Evolutionary conservation across 495 filamentous ascomycete genomes (phyloP).

Genomic region (Jackrogersella minutella): DNA sequence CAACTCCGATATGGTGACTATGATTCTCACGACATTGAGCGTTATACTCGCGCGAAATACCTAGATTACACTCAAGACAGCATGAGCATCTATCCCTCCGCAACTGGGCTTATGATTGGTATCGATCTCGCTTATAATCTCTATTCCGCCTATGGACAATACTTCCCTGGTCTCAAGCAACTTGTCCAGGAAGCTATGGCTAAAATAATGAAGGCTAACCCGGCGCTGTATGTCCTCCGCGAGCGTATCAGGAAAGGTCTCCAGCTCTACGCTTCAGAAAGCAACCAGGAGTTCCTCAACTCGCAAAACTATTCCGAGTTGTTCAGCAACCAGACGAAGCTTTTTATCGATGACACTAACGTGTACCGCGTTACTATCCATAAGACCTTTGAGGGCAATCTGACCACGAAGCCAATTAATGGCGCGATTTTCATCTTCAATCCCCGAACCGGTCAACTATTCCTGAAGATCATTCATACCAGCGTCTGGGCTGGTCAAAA

Average conservation of each 20-base stretch:
- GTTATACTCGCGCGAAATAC: conserved; percentile 98
- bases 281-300: conserved; percentile 99
- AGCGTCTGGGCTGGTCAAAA: conserved; percentile 99
- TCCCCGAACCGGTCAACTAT: conserved; percentile 94
- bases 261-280: conserved; percentile 97
- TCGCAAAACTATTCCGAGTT: conserved; percentile 99
- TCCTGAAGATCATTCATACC: conserved; percentile 99
- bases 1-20: conserved; percentile 99
- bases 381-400: conserved; percentile 99
- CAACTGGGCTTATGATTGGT: conserved; percentile 97
- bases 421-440: conserved; percentile 99
- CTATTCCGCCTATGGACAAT: conserved; percentile 97
- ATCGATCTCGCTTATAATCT: conserved; percentile 98
- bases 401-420: conserved; percentile 99
- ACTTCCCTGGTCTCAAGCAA: conserved; percentile 98
- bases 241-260: conserved; percentile 99
- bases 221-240: conserved; percentile 92
- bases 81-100: conserved; percentile 98
- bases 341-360: conserved; percentile 99
- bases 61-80: conserved; percentile 99
- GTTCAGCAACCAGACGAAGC: conserved; percentile 98
- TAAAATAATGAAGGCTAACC: conserved; percentile 99
- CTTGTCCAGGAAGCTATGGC: conserved; percentile 98
- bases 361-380: conserved; percentile 99
- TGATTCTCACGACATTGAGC: conserved; percentile 98